A percentile compares a stretch with the other conserved stretches of the same genome.
phyloP scores from a whole-genome alignment of 2,329 filamentous ascomycete genomes.

The Colletotrichum lupini region DNA sequence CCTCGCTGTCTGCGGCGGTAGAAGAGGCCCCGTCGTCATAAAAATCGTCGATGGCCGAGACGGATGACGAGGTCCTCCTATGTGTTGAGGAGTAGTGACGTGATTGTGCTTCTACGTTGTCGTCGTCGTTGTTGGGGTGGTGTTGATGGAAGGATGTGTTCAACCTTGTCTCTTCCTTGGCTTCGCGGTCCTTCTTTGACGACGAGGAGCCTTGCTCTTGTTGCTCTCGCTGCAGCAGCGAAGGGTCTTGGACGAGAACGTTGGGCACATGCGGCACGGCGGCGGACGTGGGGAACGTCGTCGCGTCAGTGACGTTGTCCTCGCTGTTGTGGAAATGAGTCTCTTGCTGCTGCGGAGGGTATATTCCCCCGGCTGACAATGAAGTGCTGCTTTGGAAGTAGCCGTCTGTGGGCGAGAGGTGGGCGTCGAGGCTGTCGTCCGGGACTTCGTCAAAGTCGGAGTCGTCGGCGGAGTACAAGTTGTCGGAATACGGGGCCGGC shows the following conservation, averaged over 20 bases:
- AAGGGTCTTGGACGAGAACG: slow-evolving; percentile 61
- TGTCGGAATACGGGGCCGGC: slow-evolving; percentile 56
- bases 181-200: slow-evolving; percentile 56
- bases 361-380: slow-evolving; percentile 41
- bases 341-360: slow-evolving; percentile 37
- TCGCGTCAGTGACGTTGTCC: slow-evolving; percentile 38
- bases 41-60: not conserved
- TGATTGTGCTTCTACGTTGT: not conserved
- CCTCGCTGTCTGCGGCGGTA: slow-evolving; percentile 22
- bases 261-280: slow-evolving; percentile 59
- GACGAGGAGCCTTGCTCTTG: slow-evolving; percentile 34
- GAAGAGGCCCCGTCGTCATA: slow-evolving; percentile 27
- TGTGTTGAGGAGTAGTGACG: not conserved
- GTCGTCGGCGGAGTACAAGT: slow-evolving; percentile 38
- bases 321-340: not conserved
- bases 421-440: slow-evolving; percentile 39
- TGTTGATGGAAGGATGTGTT: slow-evolving; percentile 37
- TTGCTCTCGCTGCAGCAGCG: slow-evolving; percentile 47
- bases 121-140: not conserved
- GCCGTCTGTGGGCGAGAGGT: slow-evolving; percentile 62
- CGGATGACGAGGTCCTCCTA: slow-evolving; percentile 11
- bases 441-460: slow-evolving; percentile 28
- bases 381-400: slow-evolving; percentile 57
- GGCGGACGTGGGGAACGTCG: slow-evolving; percentile 40
- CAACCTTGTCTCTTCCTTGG: slow-evolving; percentile 52